Evolutionary conservation across 176 grass and related monocot genomes (phyloP).

Genomic region (Avena insularis): DNA sequence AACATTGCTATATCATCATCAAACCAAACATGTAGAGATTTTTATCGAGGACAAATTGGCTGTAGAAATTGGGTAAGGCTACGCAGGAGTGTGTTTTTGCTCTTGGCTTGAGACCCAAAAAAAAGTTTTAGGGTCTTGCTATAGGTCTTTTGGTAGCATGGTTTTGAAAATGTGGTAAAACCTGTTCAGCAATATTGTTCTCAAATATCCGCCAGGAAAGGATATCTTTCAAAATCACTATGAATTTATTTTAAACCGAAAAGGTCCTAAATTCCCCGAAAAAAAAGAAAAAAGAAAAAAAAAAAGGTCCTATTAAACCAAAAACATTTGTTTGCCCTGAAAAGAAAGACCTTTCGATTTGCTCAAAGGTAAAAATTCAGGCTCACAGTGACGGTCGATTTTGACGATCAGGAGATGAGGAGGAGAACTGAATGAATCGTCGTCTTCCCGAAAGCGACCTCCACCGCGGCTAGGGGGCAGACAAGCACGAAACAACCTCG

Average conservation of each 20-base stretch:
- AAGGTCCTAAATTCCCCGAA: not conserved
- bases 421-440: not conserved
- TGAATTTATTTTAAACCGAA: not conserved
- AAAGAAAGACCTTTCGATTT: not conserved
- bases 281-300: not conserved
- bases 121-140: too few relatives aligned
- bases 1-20: too few relatives aligned
- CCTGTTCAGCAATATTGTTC: too few relatives aligned
- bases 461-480: not conserved
- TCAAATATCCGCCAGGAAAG: too few relatives aligned
- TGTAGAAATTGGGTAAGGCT: too few relatives aligned
- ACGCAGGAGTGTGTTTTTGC: too few relatives aligned
- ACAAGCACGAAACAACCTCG: slow-evolving; percentile 1
- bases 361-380: not conserved
- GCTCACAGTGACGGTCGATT: not conserved
- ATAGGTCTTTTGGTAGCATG: too few relatives aligned
- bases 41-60: too few relatives aligned
- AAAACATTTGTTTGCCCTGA: not conserved
- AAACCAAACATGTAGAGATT: too few relatives aligned
- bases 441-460: slow-evolving; percentile 13
- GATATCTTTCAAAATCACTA: too few relatives aligned
- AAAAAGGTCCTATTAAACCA: not conserved
- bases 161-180: too few relatives aligned
- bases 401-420: not conserved
- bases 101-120: too few relatives aligned